Base-by-base conservation (phyloP, 805 yeast genomes). In the Starmera pachycereana region DNA sequence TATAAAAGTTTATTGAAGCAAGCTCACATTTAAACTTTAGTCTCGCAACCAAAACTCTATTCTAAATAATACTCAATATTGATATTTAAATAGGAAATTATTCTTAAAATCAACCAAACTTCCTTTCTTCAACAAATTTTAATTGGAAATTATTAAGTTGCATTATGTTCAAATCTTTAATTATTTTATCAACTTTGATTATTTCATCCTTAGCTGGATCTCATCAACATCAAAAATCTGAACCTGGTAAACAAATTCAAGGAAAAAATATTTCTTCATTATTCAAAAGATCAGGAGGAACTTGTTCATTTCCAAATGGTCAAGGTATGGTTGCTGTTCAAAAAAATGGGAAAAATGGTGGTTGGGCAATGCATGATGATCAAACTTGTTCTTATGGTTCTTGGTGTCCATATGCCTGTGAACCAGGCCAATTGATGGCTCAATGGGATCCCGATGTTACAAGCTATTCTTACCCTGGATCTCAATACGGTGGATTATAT, bases 361-460 rank as follows among this genome's bases (percentile, higher is more conserved):
- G 96, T 19, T 88, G 95, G 95, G 96, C 95, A 37, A 69, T 83
- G 73, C 73, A 78, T 49, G 76, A 76, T 38, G 92, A 83, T 58
- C 81, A 78, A 52, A 52, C 67, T 31, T 87, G 96, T 61, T 58
- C 77, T 4, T 68, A 81, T 22, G 95, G 92, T n/a, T 62, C 68
- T 28, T 88, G 78, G 73, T 87, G 96, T 61, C 96, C 95, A 28
- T 88, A 81, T 59, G 96, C 96, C 13, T 87, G 96, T 57, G 78
- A 87, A 13, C 83, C 95, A 33, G 96, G 96, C 43, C 75, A 83
- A 58, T 60, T 87, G 40, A 79, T 81, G 81, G 84, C 78, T 28
- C 96, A 87, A 61, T 87, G 95, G 96, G 92, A 88, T 54, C 77
- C 87, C 5, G 45, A 58, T 5, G 81, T 79, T 31, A 84, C 84